Conservation (phyloP, 2,329 filamentous ascomycete genomes). For the Exophiala mesophila region DNA sequence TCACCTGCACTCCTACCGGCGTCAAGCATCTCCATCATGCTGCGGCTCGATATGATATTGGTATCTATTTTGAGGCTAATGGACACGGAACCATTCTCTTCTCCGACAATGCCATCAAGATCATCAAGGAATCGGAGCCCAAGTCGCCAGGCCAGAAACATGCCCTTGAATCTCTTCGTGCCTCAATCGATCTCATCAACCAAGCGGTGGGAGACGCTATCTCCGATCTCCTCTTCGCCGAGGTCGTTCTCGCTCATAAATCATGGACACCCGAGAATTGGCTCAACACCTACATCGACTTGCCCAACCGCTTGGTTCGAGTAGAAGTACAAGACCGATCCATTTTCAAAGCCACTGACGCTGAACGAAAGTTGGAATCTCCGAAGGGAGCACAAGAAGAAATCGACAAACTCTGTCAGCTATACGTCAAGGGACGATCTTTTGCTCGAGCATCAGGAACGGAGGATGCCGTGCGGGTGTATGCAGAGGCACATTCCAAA, state of each 20-base stretch:
- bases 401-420: slow-evolving; percentile 82
- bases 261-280: slow-evolving; percentile 85
- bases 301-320: slow-evolving; percentile 90
- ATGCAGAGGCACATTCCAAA: slow-evolving; percentile 86
- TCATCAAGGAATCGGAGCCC: slow-evolving; percentile 73
- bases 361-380: slow-evolving; percentile 78
- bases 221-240: slow-evolving; percentile 91
- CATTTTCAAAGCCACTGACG: slow-evolving; percentile 85
- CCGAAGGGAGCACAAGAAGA: slow-evolving; percentile 74
- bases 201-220: slow-evolving; percentile 96
- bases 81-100: slow-evolving; percentile 96
- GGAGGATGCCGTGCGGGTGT: slow-evolving; percentile 92
- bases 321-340: slow-evolving; percentile 86
- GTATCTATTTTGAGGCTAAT: slow-evolving; percentile 98
- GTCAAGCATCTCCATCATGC: slow-evolving; percentile 98
- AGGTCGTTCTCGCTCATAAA: slow-evolving; percentile 94
- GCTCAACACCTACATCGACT: slow-evolving; percentile 86
- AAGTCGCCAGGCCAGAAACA: slow-evolving; percentile 89
- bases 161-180: slow-evolving; percentile 76
- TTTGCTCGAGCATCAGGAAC: slow-evolving; percentile 93
- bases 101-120: slow-evolving; percentile 73
- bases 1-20: slow-evolving; percentile 89
- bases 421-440: slow-evolving; percentile 82
- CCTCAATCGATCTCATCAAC: slow-evolving; percentile 88
- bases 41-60: slow-evolving; percentile 90